A percentile compares a stretch with the other conserved stretches of the same genome.
Evolutionary conservation across 1,139 yeast species (phyloP).

Genomic region (Yamadazyma pseudoaaseri): DNA sequence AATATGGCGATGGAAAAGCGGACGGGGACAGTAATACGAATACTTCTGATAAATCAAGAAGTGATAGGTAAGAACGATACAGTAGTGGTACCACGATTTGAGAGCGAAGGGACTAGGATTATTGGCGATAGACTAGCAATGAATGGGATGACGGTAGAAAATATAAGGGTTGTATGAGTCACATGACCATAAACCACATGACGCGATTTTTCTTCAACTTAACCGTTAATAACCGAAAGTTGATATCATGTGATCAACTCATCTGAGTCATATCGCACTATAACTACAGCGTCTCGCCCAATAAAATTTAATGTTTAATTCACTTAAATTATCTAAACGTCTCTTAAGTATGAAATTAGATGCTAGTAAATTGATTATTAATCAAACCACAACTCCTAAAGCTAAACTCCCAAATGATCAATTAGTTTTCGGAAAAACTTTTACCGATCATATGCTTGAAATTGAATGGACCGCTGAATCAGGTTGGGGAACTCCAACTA

Average conservation of each 20-base stretch:
- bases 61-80: conserved; percentile 14
- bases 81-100: not conserved
- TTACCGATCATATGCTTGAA: conserved; percentile 89
- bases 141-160: conserved; percentile 15
- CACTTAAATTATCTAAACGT: conserved; percentile 3
- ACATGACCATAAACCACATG: not conserved
- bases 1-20: not conserved
- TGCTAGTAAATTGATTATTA: conserved; percentile 63
- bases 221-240: not conserved
- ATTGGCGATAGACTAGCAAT: conserved; percentile 9
- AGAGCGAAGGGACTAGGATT: not conserved
- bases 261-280: too few species aligned
- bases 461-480: conserved; percentile 73
- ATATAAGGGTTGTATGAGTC: conserved; percentile 4
- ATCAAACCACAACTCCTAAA: conserved; percentile 60
- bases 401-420: conserved; percentile 66
- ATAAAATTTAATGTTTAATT: conserved; percentile 2
- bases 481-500: conserved; percentile 89
- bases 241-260: too few species aligned
- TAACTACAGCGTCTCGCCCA: conserved; percentile 1
- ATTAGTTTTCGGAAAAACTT: conserved; percentile 80
- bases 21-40: conserved; percentile 13
- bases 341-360: conserved; percentile 43
- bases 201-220: not conserved
- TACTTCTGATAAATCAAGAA: conserved; percentile 37